These are phyloP conservation scores for Scopulariopsis brevicaulis DNA, from an alignment of 2,329 filamentous ascomycete genomes.

Conservation along the genomic window DNA sequence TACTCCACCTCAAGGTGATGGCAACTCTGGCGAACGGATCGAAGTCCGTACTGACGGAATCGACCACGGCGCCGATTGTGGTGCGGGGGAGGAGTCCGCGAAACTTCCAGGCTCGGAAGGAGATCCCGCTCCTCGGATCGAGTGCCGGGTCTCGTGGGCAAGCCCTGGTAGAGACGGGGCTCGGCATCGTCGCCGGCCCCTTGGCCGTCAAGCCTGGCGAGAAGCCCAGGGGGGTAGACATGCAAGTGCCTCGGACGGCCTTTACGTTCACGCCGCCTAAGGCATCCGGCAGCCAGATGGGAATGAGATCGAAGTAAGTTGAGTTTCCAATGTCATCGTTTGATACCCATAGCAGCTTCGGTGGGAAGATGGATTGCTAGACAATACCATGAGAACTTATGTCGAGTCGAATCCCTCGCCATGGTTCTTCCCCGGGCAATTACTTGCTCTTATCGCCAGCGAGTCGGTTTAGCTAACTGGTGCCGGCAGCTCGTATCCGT, in stretches of 20 bases:
- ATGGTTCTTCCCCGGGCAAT: neutral
- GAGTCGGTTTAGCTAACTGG: neutral
- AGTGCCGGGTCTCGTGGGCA: conserved; percentile 72
- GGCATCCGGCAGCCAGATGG: conserved; percentile 39
- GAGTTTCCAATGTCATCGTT: neutral
- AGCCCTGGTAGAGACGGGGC: conserved; percentile 51
- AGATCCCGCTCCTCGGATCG: conserved; percentile 72
- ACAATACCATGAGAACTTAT: neutral
- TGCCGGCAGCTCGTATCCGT: conserved; percentile 40
- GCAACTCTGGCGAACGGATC: conserved; percentile 75
- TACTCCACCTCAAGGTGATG: conserved; percentile 75
- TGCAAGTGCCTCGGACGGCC: conserved; percentile 42
- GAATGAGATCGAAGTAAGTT: conserved; percentile 48
- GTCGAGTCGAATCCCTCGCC: neutral
- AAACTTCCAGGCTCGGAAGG: conserved; percentile 90
- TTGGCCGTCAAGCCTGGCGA: conserved; percentile 43
- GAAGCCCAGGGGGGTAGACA: conserved; percentile 38
- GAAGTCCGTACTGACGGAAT: conserved; percentile 72
- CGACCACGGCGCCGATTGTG: conserved; percentile 81
- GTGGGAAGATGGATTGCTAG: neutral
- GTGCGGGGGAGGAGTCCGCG: conserved; percentile 86
- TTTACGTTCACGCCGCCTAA: conserved; percentile 50
- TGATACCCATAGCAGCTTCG: neutral
- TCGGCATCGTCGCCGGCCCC: conserved; percentile 48
- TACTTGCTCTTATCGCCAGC: neutral